Conservation (phyloP, 164 flowering plant genomes). For the Macadamia integrifolia region DNA sequence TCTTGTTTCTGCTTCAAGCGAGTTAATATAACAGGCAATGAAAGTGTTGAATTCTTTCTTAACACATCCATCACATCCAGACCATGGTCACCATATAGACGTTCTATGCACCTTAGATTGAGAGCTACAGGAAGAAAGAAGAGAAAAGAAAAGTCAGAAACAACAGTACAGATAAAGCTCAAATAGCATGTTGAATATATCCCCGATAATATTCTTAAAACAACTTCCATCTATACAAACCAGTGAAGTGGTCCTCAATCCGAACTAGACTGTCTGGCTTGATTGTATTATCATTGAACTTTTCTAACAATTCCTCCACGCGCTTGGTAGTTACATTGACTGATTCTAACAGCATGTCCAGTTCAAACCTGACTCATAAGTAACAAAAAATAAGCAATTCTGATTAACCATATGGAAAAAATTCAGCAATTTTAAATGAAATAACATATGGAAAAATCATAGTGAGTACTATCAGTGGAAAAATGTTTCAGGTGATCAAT, state of each 20-base stretch:
- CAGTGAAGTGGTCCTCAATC: constrained; percentile 71
- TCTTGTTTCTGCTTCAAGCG: constrained; percentile 96
- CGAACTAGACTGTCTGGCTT: constrained; percentile 50
- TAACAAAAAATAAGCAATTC: not conserved
- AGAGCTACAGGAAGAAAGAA: constrained; percentile 42
- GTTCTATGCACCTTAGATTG: constrained; percentile 85
- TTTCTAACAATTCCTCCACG: constrained; percentile 79
- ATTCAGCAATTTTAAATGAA: no score
- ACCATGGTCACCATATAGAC: constrained; percentile 96
- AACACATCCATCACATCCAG: constrained; percentile 89
- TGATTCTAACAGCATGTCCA: constrained; percentile 94
- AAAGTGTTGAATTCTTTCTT: constrained; percentile 70
- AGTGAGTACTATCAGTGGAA: no score
- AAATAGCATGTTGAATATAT: not conserved
- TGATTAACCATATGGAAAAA: no score
- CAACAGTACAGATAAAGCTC: constrained; percentile 1
- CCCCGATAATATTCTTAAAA: not conserved
- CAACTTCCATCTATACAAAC: constrained; percentile 28
- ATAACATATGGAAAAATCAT: no score
- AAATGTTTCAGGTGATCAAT: no score
- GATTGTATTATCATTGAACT: constrained; percentile 45
- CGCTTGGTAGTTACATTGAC: constrained; percentile 71
- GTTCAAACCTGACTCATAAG: constrained; percentile 63
- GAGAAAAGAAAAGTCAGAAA: constrained; percentile 7
- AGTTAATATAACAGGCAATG: constrained; percentile 77